A percentile compares a stretch with the other conserved stretches of the same genome.
phyloP scores from a whole-genome alignment of 2,329 filamentous ascomycete species.

The Plectosphaerella cucumerina region DNA sequence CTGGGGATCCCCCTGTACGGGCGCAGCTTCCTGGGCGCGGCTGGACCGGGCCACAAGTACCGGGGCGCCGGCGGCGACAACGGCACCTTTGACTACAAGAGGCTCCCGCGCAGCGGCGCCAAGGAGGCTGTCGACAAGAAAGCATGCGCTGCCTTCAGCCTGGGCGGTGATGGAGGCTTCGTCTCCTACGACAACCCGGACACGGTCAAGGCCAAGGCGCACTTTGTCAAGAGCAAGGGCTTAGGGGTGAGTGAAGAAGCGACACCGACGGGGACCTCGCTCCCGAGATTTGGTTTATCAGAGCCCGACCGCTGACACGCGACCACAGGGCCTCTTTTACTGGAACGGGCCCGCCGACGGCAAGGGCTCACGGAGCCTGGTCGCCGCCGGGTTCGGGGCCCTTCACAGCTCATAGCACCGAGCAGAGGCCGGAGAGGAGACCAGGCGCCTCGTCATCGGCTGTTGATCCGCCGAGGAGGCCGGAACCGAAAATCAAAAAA shows the following conservation, averaged over 20 bases:
- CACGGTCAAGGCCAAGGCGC: conserved; percentile 71
- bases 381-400: conserved; percentile 55
- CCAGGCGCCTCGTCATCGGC: no score
- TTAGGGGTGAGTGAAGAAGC: conserved; percentile 59
- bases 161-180: conserved; percentile 71
- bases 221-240: conserved; percentile 66
- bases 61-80: conserved; percentile 54
- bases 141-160: conserved; percentile 66
- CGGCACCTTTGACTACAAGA: conserved; percentile 69
- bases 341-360: conserved; percentile 75
- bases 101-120: conserved; percentile 58
- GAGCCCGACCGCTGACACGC: neutral
- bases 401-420: conserved; percentile 41
- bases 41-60: conserved; percentile 60
- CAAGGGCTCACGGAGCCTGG: conserved; percentile 50
- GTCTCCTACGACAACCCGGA: conserved; percentile 76
- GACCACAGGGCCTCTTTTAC: conserved; percentile 68
- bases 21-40: conserved; percentile 65
- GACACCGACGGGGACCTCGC: neutral
- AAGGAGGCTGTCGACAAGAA: conserved; percentile 65
- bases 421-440: no score
- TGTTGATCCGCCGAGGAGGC: no score
- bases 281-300: neutral
- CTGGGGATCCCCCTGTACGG: conserved; percentile 74
- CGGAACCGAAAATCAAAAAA: no score